phyloP scores from a whole-genome alignment of 2,329 filamentous ascomycete species.

The Albifimbria verrucaria region DNA sequence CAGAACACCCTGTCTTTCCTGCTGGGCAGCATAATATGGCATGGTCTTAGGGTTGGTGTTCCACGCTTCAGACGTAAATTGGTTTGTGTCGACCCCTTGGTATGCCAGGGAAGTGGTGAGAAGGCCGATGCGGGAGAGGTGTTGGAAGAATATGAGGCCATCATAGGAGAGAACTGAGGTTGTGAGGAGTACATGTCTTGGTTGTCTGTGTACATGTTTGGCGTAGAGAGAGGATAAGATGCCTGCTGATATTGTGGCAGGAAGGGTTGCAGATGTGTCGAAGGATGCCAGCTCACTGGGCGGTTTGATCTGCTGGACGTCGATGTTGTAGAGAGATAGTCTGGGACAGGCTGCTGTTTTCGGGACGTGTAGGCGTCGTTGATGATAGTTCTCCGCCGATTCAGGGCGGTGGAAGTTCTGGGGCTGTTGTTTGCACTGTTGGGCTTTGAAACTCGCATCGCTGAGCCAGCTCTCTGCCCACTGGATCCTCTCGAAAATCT shows the following conservation, averaged over 20 bases:
- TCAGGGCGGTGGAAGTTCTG: conserved; percentile 45
- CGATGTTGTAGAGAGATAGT: conserved; percentile 24
- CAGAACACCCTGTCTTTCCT: conserved; percentile 12
- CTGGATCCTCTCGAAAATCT: conserved; percentile 47
- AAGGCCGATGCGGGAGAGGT: conserved; percentile 54
- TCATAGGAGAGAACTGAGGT: conserved; percentile 48
- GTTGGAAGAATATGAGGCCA: conserved; percentile 54
- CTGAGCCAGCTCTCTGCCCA: conserved; percentile 44
- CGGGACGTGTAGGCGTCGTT: conserved; percentile 44
- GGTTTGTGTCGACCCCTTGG: conserved; percentile 30
- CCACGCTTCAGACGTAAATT: conserved; percentile 40
- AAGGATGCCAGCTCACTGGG: conserved; percentile 75
- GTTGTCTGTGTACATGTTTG: conserved; percentile 34
- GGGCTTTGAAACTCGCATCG: conserved; percentile 62
- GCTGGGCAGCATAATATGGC: conserved; percentile 21
- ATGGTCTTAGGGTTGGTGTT: conserved; percentile 25
- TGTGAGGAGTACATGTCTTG: conserved; percentile 38
- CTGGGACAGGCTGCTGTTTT: conserved; percentile 44
- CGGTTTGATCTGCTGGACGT: conserved; percentile 38
- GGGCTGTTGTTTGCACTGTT: conserved; percentile 69
- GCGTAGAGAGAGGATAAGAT: conserved; percentile 35
- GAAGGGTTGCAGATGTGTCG: conserved; percentile 44
- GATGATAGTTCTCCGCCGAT: conserved; percentile 55
- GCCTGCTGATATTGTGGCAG: conserved; percentile 34
- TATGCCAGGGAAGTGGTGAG: conserved; percentile 52